Percentiles rank a stretch among this genome's conserved stretches.
These are phyloP conservation scores for Ceriops tagal DNA, from an alignment of 345 rosid species.

Conservation along the genomic window DNA sequence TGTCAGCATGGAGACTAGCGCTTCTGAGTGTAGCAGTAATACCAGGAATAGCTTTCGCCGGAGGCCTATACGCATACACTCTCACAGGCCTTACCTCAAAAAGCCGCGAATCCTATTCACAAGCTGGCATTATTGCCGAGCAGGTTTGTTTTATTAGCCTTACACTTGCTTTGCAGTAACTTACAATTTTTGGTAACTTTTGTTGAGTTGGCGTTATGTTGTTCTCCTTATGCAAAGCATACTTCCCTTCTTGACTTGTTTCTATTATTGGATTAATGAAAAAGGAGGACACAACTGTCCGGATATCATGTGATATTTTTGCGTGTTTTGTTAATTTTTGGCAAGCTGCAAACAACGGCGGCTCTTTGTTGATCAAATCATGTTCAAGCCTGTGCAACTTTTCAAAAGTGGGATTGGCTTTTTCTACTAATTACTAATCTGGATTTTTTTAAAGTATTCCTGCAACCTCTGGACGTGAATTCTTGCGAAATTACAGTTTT, in stretches of 20 bases:
- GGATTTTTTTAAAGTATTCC: neutral
- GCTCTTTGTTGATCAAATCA: conserved; percentile 18
- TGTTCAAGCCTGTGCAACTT: conserved; percentile 24
- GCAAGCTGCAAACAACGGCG: conserved; percentile 10
- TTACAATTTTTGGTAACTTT: neutral
- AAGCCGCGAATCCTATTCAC: conserved; percentile 93
- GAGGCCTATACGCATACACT: conserved; percentile 92
- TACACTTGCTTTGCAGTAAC: neutral
- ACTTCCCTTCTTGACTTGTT: conserved; percentile 5
- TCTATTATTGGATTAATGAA: conserved; percentile 13
- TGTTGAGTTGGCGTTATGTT: neutral
- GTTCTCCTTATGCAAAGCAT: neutral
- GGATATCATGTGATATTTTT: conserved; percentile 15
- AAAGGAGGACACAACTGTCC: conserved; percentile 20
- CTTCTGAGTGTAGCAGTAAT: conserved; percentile 88
- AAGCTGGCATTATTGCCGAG: conserved; percentile 92
- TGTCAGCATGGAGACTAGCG: conserved; percentile 96
- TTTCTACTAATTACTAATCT: conserved; percentile 11
- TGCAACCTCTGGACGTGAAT: neutral
- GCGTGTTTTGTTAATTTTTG: conserved; percentile 15
- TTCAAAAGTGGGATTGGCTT: conserved; percentile 9
- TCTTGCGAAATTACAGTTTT: conserved; percentile 5
- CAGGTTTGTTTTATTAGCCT: conserved; percentile 54
- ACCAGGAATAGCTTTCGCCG: conserved; percentile 98
- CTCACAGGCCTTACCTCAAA: conserved; percentile 92